phyloP scores from a whole-genome alignment of 2,329 filamentous ascomycete species.

The Pseudogymnoascus sp. region DNA sequence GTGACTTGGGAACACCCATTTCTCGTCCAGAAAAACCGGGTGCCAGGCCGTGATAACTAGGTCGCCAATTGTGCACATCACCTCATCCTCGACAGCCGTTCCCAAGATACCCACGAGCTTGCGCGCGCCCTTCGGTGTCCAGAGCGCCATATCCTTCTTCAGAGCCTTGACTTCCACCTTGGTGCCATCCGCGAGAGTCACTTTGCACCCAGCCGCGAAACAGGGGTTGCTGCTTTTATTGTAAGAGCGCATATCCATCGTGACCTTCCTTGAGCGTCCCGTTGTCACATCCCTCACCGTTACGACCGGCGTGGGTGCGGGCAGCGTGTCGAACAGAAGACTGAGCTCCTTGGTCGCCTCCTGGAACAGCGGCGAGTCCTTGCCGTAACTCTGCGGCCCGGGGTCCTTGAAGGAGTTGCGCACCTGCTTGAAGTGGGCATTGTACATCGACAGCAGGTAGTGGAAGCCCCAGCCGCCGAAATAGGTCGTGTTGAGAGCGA shows the following conservation, averaged over 20 bases:
- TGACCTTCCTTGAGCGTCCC: background rate
- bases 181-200: slow-evolving; percentile 36
- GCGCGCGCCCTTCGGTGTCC: slow-evolving; percentile 41
- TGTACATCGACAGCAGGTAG: slow-evolving; percentile 47
- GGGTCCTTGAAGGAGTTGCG: slow-evolving; percentile 56
- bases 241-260: slow-evolving; percentile 36
- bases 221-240: slow-evolving; percentile 37
- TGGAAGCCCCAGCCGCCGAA: slow-evolving; percentile 47
- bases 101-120: slow-evolving; percentile 43
- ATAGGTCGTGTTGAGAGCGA: slow-evolving; percentile 36
- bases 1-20: slow-evolving; percentile 41
- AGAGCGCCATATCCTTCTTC: slow-evolving; percentile 37
- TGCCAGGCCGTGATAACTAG: slow-evolving; percentile 50
- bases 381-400: slow-evolving; percentile 46
- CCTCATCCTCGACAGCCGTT: slow-evolving; percentile 34
- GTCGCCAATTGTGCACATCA: slow-evolving; percentile 38
- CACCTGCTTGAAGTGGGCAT: slow-evolving; percentile 46
- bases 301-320: slow-evolving; percentile 19
- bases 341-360: slow-evolving; percentile 42
- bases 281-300: background rate
- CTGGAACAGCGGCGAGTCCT: slow-evolving; percentile 41
- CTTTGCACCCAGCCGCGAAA: slow-evolving; percentile 42
- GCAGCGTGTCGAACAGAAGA: slow-evolving; percentile 30
- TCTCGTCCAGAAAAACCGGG: slow-evolving; percentile 36
- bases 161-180: slow-evolving; percentile 36